Base-by-base conservation (phyloP, 2,329 filamentous ascomycete genomes). In the Teratosphaeria zuluensis region DNA sequence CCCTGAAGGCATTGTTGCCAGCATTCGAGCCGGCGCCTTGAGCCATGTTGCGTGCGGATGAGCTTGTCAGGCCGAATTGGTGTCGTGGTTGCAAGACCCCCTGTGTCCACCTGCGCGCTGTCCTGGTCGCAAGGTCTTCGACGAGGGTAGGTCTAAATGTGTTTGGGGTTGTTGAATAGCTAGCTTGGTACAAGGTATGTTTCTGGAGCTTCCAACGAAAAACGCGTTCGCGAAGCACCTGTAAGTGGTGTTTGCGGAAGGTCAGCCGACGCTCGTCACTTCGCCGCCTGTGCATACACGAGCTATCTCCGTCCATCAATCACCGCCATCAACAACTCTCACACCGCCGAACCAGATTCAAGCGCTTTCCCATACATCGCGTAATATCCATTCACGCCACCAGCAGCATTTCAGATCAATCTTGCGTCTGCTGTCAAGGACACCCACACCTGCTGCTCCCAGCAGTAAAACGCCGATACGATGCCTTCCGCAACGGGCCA, bases 401-500 rank as follows among this genome's bases (percentile, higher is more conserved):
- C 42, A 35, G 30, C 53, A 38, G 1, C 7, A n/a, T n/a, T n/a
- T n/a, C 6, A 4, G 12, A 12, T 3, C 19, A 9, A 48, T n/a
- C 4, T n/a, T n/a, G 42, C 42, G 16, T 48, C 42, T 48, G 42
- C n/a, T 21, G n/a, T 21, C 42, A 48, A 35, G 42, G 42, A 8
- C n/a, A 42, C n/a, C 14, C 35, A 16, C 35, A 14, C 35, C n/a
- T 11, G 42, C 19, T 48, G 42, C 19, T 21, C 42, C 42, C 42
- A 48, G 42, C 16, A 19, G n/a, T 21, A n/a, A 48, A n/a, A 48
- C 42, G 19, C 19, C 42, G 42, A 48, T 38, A 79, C 68, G 74
- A 84, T 96, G 92, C 92, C 92, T 82, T 92, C 89, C 80, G 92
- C 94, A 77, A 95, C 88, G 70, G 94, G 94, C 74, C 79, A 83